Conservation (phyloP, 441 rosid species). For the Euphorbia schlechtendalii region DNA sequence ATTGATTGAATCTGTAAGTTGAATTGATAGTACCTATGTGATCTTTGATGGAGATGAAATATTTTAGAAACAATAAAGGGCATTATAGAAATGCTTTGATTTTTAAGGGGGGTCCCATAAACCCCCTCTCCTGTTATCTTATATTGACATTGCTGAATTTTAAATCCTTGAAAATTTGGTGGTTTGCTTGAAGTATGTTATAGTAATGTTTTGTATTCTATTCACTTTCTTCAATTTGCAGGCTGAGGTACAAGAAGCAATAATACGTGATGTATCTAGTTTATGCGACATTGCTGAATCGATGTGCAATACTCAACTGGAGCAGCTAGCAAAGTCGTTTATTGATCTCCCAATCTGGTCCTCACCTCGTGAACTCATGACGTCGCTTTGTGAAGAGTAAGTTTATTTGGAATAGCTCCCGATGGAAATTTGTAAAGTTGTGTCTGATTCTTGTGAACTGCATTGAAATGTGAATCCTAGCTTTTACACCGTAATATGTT, state of each 20-base stretch:
- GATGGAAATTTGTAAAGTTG: constrained; percentile 5
- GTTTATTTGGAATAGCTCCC: constrained; percentile 6
- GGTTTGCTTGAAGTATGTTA: background rate
- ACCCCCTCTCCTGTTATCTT: no score
- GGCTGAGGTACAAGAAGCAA: constrained; percentile 60
- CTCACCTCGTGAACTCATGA: constrained; percentile 57
- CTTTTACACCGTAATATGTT: background rate
- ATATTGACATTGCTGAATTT: background rate
- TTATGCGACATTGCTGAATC: constrained; percentile 64
- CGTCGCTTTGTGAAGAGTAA: constrained; percentile 48
- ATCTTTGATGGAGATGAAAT: no score
- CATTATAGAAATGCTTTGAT: background rate
- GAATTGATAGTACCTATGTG: background rate
- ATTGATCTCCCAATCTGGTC: constrained; percentile 63
- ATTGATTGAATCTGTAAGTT: background rate
- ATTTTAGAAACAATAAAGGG: background rate
- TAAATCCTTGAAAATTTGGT: background rate
- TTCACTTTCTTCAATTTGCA: constrained; percentile 21
- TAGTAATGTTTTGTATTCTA: constrained; percentile 4
- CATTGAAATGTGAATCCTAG: background rate
- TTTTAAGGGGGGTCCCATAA: background rate
- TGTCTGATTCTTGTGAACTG: constrained; percentile 1
- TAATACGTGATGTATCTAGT: constrained; percentile 41
- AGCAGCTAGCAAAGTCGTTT: constrained; percentile 31
- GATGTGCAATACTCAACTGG: constrained; percentile 41